These are phyloP conservation scores for Daedaleopsis nitida DNA, from an alignment of 768 basidiomycete species.

Conservation along the genomic window DNA sequence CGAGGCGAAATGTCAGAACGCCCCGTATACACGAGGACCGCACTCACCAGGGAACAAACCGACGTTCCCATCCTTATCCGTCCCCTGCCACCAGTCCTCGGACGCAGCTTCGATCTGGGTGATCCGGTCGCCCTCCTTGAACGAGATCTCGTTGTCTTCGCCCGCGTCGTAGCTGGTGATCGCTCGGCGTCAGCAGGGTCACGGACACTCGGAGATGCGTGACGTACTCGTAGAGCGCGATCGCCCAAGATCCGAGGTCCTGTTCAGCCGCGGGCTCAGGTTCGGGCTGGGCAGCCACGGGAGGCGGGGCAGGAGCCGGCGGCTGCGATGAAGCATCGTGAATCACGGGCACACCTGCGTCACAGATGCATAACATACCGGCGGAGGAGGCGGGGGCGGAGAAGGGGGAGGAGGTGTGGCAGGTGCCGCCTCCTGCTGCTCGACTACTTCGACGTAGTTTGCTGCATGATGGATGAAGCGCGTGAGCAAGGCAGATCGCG, in stretches of 20 bases:
- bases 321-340: conserved; percentile 17
- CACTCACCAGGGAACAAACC: conserved; percentile 78
- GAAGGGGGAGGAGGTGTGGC: conserved; percentile 57
- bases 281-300: conserved; percentile 46
- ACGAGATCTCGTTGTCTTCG: conserved; percentile 89
- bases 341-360: not conserved
- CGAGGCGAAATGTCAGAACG: not conserved
- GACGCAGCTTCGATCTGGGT: conserved; percentile 75
- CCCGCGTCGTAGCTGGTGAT: conserved; percentile 76
- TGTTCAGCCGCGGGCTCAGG: conserved; percentile 48
- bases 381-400: conserved; percentile 57
- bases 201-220: not conserved
- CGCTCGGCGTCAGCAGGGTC: not conserved
- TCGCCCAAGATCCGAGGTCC: conserved; percentile 60
- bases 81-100: conserved; percentile 91
- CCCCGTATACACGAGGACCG: not conserved
- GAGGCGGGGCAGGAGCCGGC: conserved; percentile 42
- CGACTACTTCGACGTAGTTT: conserved; percentile 84
- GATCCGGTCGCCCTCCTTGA: conserved; percentile 82
- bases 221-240: conserved; percentile 73
- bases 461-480: conserved; percentile 51
- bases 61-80: conserved; percentile 50
- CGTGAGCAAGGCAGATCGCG: not conserved
- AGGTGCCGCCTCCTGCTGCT: conserved; percentile 49
- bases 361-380: conserved; percentile 25